phyloP scores from a whole-genome alignment of 495 filamentous ascomycete species.

The Podospora tetraspora region DNA sequence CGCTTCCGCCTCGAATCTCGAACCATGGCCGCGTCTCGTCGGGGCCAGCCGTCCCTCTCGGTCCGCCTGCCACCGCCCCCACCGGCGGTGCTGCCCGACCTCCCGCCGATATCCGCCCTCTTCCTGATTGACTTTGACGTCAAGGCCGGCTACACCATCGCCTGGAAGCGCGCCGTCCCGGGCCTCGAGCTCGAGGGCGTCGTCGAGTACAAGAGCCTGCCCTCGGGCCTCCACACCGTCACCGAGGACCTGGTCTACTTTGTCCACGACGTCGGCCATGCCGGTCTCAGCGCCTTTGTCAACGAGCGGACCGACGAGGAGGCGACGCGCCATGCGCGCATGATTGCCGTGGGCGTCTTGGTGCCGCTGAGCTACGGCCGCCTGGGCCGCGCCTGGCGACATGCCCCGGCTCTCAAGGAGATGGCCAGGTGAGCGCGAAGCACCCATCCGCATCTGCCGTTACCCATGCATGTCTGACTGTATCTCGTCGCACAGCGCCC shows the following conservation, averaged over 20 bases:
- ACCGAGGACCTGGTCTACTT: constrained; percentile 89
- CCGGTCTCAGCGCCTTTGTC: constrained; percentile 87
- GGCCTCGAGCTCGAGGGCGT: constrained; percentile 78
- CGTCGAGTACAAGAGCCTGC: constrained; percentile 91
- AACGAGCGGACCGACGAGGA: constrained; percentile 72
- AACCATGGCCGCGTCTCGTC: constrained; percentile 47
- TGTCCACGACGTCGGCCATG: constrained; percentile 69
- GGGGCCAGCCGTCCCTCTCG: constrained; percentile 47
- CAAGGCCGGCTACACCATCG: constrained; percentile 78
- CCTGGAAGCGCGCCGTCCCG: constrained; percentile 70
- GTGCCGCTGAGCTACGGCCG: constrained; percentile 83
- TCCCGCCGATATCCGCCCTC: constrained; percentile 72
- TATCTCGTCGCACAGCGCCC: constrained; percentile 32
- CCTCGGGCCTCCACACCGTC: constrained; percentile 87
- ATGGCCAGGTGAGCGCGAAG: constrained; percentile 57
- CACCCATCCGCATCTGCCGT: background rate
- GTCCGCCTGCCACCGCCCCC: constrained; percentile 35
- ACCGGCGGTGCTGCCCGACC: constrained; percentile 42
- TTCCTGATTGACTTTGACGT: constrained; percentile 86
- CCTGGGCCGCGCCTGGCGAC: constrained; percentile 83
- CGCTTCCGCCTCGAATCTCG: background rate
- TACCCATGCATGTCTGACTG: background rate
- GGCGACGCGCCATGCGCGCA: constrained; percentile 77
- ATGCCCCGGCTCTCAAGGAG: constrained; percentile 69
- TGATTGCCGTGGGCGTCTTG: constrained; percentile 85